phyloP scores from a whole-genome alignment of 495 filamentous ascomycete genomes.

The Haplographium delicatum region DNA sequence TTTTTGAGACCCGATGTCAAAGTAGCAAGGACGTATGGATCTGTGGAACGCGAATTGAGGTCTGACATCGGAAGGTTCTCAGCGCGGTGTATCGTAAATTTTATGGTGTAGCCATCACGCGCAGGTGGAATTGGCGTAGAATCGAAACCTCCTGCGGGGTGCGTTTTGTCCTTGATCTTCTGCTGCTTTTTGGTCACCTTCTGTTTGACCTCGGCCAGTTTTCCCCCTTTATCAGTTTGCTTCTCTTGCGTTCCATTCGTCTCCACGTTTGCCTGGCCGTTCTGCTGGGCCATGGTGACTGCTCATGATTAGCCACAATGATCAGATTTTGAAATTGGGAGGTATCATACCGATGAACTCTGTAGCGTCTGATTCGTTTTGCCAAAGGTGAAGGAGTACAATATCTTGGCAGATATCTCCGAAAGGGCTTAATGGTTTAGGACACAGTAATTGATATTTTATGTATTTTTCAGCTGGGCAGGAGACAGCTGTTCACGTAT shows the following conservation, averaged over 20 bases:
- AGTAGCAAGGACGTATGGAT: slow-evolving; percentile 75
- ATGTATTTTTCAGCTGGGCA: no score
- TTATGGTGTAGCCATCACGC: slow-evolving; percentile 73
- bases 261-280: not conserved
- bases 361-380: no score
- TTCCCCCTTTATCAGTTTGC: slow-evolving; percentile 11
- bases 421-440: no score
- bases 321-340: no score
- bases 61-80: slow-evolving; percentile 78
- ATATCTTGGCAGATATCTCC: no score
- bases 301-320: not conserved
- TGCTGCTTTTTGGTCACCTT: slow-evolving; percentile 54
- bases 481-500: no score
- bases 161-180: slow-evolving; percentile 52
- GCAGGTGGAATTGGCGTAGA: slow-evolving; percentile 66
- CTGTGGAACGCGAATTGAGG: slow-evolving; percentile 68
- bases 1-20: slow-evolving; percentile 55
- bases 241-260: slow-evolving; percentile 9
- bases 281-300: not conserved
- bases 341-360: no score
- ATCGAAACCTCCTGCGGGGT: slow-evolving; percentile 76
- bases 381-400: no score
- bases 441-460: no score
- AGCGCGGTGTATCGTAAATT: slow-evolving; percentile 79
- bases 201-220: slow-evolving; percentile 27